Evolutionary conservation across 169 alveolate species (phyloP).

Genomic region (Plasmodium billcollinsi): DNA sequence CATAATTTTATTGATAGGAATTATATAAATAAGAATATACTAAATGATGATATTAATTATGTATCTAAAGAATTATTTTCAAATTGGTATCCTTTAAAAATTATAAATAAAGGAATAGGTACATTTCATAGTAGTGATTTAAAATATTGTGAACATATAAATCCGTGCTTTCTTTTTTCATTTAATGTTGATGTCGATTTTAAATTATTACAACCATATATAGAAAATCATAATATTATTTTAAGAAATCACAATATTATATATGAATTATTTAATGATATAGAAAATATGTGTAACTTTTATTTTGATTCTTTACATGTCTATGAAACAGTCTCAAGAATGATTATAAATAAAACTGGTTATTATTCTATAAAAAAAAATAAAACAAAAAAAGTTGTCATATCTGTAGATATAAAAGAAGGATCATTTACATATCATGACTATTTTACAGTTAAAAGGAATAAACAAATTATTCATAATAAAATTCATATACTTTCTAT

Average conservation of each 20-base stretch:
- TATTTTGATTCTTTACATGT: constrained; percentile 80
- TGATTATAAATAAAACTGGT: constrained; percentile 83
- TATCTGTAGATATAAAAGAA: constrained; percentile 81
- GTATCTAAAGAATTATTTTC: constrained; percentile 19
- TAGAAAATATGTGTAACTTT: constrained; percentile 81
- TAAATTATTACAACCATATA: constrained; percentile 46
- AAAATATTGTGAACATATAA: constrained; percentile 52
- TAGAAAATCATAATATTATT: constrained; percentile 64
- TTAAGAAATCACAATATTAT: constrained; percentile 90
- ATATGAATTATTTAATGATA: constrained; percentile 89
- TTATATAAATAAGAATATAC: constrained; percentile 35
- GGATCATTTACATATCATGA: constrained; percentile 77
- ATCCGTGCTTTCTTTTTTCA: constrained; percentile 79
- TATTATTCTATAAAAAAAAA: constrained; percentile 76
- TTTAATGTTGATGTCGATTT: constrained; percentile 85
- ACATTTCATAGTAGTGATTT: constrained; percentile 79
- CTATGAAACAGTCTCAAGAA: constrained; percentile 79
- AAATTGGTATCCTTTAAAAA: constrained; percentile 83
- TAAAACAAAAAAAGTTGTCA: constrained; percentile 81
- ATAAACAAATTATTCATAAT: constrained; percentile 61
- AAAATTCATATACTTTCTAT: constrained; percentile 79
- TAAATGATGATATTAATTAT: constrained; percentile 52
- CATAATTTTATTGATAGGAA: constrained; percentile 52
- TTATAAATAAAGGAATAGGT: constrained; percentile 89
- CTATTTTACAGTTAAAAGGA: constrained; percentile 74